These are phyloP conservation scores for Xylariaceae sp. DNA, from an alignment of 2,329 filamentous ascomycete genomes.

Conservation along the genomic window DNA sequence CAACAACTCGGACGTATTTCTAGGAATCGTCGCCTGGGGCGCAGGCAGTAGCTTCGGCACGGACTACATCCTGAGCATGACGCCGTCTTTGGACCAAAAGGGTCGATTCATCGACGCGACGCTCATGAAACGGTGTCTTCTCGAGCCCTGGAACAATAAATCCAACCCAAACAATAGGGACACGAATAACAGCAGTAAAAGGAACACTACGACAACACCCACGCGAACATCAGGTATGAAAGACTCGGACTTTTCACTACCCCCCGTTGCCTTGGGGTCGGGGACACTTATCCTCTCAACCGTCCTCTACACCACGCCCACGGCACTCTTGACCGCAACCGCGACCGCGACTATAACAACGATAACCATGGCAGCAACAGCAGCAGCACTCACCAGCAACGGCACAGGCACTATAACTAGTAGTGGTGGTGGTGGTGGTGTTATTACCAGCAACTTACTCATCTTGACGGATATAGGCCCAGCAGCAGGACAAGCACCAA, in stretches of 20 bases:
- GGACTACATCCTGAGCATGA: slow-evolving; percentile 39
- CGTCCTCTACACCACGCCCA: not conserved
- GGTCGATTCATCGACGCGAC: slow-evolving; percentile 33
- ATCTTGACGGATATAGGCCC: too few species aligned
- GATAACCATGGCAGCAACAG: too few species aligned
- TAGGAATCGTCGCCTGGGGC: slow-evolving; percentile 42
- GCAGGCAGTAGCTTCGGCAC: slow-evolving; percentile 38
- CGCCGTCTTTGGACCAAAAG: slow-evolving; percentile 32
- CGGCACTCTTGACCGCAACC: not conserved
- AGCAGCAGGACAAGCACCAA: too few species aligned
- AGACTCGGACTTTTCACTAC: not conserved
- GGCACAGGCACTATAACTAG: too few species aligned
- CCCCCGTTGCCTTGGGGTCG: not conserved
- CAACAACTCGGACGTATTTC: slow-evolving; percentile 42
- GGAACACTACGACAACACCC: slow-evolving; percentile 7
- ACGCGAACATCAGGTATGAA: not conserved
- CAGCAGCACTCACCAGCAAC: too few species aligned
- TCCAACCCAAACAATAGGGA: too few species aligned
- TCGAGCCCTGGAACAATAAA: slow-evolving; percentile 32
- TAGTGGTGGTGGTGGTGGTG: too few species aligned
- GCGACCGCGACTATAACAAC: too few species aligned
- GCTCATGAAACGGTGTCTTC: slow-evolving; percentile 39
- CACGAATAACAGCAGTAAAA: slow-evolving; percentile 10
- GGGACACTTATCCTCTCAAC: not conserved
- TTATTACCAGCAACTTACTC: too few species aligned